Conservation (phyloP, 192 early-diverging fungal genomes). For the Coemansia sp. region DNA sequence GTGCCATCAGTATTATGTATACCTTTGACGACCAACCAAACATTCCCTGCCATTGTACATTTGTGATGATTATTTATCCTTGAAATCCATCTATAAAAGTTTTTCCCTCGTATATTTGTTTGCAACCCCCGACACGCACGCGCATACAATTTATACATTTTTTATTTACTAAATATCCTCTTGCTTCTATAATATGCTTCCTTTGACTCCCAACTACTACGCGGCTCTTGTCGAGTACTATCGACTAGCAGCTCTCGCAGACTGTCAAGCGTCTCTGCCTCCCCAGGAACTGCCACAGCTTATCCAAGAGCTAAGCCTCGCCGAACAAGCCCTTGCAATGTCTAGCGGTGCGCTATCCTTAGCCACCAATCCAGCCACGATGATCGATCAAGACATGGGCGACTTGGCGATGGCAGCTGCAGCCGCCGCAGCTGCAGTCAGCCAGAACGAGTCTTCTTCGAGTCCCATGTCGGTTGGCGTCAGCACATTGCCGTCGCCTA, state of each 20-base stretch:
- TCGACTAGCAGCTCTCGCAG: not conserved
- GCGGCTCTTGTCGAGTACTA: not conserved
- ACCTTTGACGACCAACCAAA: not conserved
- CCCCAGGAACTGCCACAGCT: not conserved
- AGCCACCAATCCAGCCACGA: conserved; percentile 1
- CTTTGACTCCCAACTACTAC: not conserved
- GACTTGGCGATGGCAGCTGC: conserved; percentile 5
- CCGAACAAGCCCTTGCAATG: conserved; percentile 3
- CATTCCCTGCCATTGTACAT: not conserved
- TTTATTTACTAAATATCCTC: conserved; percentile 1
- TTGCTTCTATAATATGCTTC: not conserved
- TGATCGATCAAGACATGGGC: conserved; percentile 1
- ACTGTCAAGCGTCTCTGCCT: not conserved
- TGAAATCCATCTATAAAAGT: too few species aligned
- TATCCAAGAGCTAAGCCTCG: not conserved
- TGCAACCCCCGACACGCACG: not conserved
- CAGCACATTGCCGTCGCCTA: not conserved
- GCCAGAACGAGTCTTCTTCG: not conserved
- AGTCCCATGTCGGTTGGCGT: not conserved
- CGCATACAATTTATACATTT: not conserved
- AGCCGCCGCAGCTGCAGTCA: conserved; percentile 1
- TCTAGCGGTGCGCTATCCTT: conserved; percentile 15
- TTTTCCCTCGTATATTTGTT: not conserved
- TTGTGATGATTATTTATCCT: too few species aligned
- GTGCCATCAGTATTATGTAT: not conserved